These are phyloP conservation scores for Chaetothyriales sp. DNA, from an alignment of 2,329 filamentous ascomycete genomes.

Conservation along the genomic window DNA sequence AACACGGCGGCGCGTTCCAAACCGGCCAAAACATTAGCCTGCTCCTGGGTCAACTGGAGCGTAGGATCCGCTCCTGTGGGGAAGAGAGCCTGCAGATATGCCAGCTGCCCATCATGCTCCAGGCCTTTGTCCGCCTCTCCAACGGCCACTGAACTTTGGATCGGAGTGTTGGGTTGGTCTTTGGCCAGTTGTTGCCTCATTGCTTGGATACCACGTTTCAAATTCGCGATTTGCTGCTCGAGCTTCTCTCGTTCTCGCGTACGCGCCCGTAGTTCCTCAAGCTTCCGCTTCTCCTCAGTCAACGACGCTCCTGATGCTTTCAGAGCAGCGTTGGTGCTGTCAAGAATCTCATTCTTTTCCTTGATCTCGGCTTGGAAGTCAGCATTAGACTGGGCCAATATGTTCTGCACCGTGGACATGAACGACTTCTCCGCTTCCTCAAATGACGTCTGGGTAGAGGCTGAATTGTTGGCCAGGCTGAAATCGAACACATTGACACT, in stretches of 20 bases:
- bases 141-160: constrained; percentile 24
- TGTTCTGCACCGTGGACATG: constrained; percentile 57
- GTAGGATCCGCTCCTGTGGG: constrained; percentile 27
- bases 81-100: constrained; percentile 24
- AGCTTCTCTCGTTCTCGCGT: constrained; percentile 49
- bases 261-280: constrained; percentile 55
- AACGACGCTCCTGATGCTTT: constrained; percentile 66
- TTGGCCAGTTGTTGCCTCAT: constrained; percentile 41
- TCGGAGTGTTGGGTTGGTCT: constrained; percentile 25
- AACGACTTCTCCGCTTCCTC: constrained; percentile 28
- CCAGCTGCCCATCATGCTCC: constrained; percentile 23
- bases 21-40: constrained; percentile 29
- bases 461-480: constrained; percentile 20
- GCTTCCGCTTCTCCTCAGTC: constrained; percentile 56
- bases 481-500: constrained; percentile 31
- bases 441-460: constrained; percentile 27
- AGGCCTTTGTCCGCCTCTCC: constrained; percentile 35
- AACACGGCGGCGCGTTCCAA: constrained; percentile 49
- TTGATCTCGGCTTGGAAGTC: constrained; percentile 69
- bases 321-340: constrained; percentile 65
- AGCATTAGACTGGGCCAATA: constrained; percentile 62
- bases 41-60: constrained; percentile 25
- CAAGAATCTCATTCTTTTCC: constrained; percentile 68
- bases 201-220: constrained; percentile 57
- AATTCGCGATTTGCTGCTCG: constrained; percentile 59